These are phyloP conservation scores for Phytopythium litorale DNA, from an alignment of 352 stramenopile species.

Conservation along the genomic window DNA sequence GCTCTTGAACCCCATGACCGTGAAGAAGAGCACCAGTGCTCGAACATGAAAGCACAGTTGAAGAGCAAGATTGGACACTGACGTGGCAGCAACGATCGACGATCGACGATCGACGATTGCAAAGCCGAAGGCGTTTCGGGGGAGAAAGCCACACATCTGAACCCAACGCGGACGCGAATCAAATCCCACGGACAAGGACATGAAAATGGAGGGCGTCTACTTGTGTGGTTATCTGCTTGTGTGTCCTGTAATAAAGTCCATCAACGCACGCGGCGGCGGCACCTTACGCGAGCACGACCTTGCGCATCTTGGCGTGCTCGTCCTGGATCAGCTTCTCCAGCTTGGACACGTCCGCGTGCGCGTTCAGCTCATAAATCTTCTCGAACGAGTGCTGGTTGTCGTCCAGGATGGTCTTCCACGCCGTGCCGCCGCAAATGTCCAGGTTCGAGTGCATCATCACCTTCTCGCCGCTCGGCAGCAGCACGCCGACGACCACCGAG, in stretches of 20 bases:
- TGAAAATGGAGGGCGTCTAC: background rate
- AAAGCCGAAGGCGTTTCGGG: background rate
- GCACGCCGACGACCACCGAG: slow-evolving; percentile 93
- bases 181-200: background rate
- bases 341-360: slow-evolving; percentile 78
- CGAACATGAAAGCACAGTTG: no score
- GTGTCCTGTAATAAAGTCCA: slow-evolving; percentile 6
- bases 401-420: slow-evolving; percentile 92
- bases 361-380: slow-evolving; percentile 94
- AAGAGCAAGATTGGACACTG: background rate
- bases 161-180: background rate
- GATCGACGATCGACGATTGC: no score
- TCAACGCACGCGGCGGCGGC: slow-evolving; percentile 12
- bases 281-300: slow-evolving; percentile 61
- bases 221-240: background rate
- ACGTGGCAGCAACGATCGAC: no score
- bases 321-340: slow-evolving; percentile 85
- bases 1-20: no score
- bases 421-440: slow-evolving; percentile 91
- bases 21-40: no score
- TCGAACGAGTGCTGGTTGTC: slow-evolving; percentile 95
- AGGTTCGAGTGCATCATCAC: slow-evolving; percentile 91
- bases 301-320: slow-evolving; percentile 74
- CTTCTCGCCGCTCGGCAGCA: slow-evolving; percentile 90
- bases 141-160: background rate